These are phyloP conservation scores for Paracorniculantispora psalliotae DNA, from an alignment of 2,329 filamentous ascomycete genomes.

Conservation along the genomic window DNA sequence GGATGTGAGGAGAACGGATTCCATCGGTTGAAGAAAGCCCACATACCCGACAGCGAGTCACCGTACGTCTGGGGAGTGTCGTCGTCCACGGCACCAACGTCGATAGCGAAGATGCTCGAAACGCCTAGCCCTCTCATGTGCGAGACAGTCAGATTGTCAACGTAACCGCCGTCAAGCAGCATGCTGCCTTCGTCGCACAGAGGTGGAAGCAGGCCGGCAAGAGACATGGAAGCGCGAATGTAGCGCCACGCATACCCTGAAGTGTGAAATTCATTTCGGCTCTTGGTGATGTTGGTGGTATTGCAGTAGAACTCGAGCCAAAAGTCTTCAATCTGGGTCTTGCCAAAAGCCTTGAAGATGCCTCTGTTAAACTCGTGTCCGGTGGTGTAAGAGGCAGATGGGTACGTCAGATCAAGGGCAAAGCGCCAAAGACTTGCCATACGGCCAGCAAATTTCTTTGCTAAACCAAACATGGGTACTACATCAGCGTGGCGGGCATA, in stretches of 20 bases:
- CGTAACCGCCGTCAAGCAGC: conserved; percentile 92
- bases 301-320: conserved; percentile 99
- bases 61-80: conserved; percentile 88
- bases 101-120: conserved; percentile 90
- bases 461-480: conserved; percentile 92
- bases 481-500: conserved; percentile 96
- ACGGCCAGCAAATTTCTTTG: conserved; percentile 96
- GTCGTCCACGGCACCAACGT: conserved; percentile 90
- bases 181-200: conserved; percentile 96
- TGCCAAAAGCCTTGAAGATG: conserved; percentile 97
- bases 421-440: conserved; percentile 99
- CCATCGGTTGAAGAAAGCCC: conserved; percentile 94
- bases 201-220: conserved; percentile 86
- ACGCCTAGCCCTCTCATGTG: conserved; percentile 95
- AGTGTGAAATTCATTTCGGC: conserved; percentile 85
- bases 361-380: conserved; percentile 98
- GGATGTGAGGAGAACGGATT: conserved; percentile 86
- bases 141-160: conserved; percentile 93
- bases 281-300: conserved; percentile 97
- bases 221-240: conserved; percentile 91
- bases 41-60: conserved; percentile 89
- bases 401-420: conserved; percentile 90
- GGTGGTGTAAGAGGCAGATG: conserved; percentile 93
- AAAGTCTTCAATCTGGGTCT: conserved; percentile 97
- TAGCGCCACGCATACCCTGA: conserved; percentile 98